Evolutionary conservation across 768 basidiomycete species (phyloP), one percentile per base, ranked within the genome.

Genomic region (Agaricus bisporus): DNA sequence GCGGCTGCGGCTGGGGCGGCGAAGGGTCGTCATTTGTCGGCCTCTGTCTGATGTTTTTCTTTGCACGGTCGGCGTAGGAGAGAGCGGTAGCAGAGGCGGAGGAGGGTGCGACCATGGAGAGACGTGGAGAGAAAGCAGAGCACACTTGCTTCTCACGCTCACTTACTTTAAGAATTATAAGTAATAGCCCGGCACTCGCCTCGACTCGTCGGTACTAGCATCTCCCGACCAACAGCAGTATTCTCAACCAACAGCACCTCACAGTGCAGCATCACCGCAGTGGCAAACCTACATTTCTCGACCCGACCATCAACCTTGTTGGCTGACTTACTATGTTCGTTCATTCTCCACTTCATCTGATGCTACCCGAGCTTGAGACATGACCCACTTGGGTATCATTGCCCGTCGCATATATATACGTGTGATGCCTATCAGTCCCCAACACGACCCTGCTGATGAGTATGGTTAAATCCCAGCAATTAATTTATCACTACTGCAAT

Each of bases 251-350:
- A 58, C 4, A 81, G 60, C 6, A 82, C 81, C 61, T 85, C 84
- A n/a, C n/a, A n/a, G 49, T 77, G 75, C 38, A 77, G 69, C 83
- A 84, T 86, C 83, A 85, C 83, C 0, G 79, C 73, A 2, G 78
- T 76, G 5, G 64, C 66, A 60, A 82, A 82, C 0, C 49, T 60
- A 20, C 71, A 61, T 2, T 59, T 61, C 52, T 71, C 67, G 17
- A 63, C 60, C 35, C 63, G 56, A 0, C 61, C 66, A 3, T 64
- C 64, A 25, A 75, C 58, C 5, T 59, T 61, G 32, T 11, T 8
- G 32, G 35, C 25, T 9, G 15, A 70, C 72, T 65, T 56, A 77
- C 76, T 77, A 64, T 63, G 59, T 52, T 75, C 72, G 18, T 70
- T 64, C 4, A 70, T 64, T 54, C 71, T 73, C 73, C 74, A 75